These are phyloP conservation scores for Coemansia sp. DNA, from an alignment of 192 early-diverging fungal genomes.

Conservation along the genomic window DNA sequence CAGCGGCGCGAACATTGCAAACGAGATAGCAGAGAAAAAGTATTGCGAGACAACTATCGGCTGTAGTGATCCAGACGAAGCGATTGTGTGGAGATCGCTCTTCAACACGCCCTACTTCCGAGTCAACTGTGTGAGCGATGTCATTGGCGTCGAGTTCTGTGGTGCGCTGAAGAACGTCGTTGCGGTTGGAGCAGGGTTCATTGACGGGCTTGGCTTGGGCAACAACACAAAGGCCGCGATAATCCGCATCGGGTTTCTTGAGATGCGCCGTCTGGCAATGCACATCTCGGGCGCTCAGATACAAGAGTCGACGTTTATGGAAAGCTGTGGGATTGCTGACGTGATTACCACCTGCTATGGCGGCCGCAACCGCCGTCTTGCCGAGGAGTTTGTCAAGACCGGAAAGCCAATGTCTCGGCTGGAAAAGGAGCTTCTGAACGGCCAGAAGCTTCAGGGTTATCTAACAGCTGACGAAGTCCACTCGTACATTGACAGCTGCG, in stretches of 20 bases:
- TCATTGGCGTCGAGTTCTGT: constrained; percentile 93
- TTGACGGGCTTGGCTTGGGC: constrained; percentile 89
- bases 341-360: constrained; percentile 96
- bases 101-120: constrained; percentile 90
- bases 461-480: constrained; percentile 86
- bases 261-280: constrained; percentile 92
- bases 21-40: constrained; percentile 89
- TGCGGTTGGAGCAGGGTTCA: constrained; percentile 93
- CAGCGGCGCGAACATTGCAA: constrained; percentile 97
- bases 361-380: constrained; percentile 92
- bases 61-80: constrained; percentile 67
- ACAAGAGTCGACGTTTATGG: constrained; percentile 94
- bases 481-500: constrained; percentile 69
- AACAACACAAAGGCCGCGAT: constrained; percentile 98
- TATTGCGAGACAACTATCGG: constrained; percentile 97
- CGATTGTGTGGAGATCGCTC: constrained; percentile 71
- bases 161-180: constrained; percentile 98
- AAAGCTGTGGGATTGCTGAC: constrained; percentile 96
- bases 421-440: constrained; percentile 91
- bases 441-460: constrained; percentile 97
- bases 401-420: constrained; percentile 92
- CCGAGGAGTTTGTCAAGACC: constrained; percentile 85
- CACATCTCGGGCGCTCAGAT: constrained; percentile 76
- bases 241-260: constrained; percentile 90
- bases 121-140: constrained; percentile 82